Evolutionary conservation across 179 eudicot genomes (phyloP).

Genomic region (Camellia oleifera): DNA sequence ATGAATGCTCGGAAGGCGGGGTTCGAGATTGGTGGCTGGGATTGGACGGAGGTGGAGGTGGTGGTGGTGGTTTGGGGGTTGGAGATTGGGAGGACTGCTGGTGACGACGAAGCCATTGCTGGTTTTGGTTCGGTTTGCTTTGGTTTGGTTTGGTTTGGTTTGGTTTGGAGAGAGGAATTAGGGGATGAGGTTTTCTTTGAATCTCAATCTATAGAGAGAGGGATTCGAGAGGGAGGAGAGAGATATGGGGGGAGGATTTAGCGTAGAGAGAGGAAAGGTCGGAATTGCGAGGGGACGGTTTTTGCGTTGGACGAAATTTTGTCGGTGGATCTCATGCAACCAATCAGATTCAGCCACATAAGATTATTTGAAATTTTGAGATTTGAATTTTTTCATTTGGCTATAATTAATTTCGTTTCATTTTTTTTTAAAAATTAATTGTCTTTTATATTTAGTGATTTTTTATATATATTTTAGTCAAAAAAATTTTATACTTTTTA

Average conservation of each 20-base stretch:
- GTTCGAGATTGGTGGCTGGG: conserved; percentile 27
- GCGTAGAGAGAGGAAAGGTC: not conserved
- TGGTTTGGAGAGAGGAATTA: no score
- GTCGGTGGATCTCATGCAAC: not conserved
- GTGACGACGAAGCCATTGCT: conserved; percentile 48
- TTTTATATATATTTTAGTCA: no score
- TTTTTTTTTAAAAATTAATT: no score
- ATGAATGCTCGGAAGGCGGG: conserved; percentile 47
- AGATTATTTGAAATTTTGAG: not conserved
- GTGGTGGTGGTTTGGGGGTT: conserved; percentile 27
- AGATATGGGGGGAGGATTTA: not conserved
- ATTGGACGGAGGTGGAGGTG: conserved; percentile 12
- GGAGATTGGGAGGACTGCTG: conserved; percentile 49
- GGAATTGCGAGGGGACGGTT: not conserved
- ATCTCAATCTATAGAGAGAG: no score
- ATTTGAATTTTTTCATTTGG: not conserved
- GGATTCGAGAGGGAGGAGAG: not conserved
- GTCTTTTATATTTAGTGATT: no score
- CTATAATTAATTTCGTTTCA: no score
- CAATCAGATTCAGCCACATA: conserved; percentile 4
- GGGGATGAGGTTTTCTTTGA: no score
- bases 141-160: no score
- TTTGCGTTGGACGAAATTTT: not conserved
- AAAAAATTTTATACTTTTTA: no score
- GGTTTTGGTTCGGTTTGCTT: not conserved